These are phyloP conservation scores for Aaosphaeria arxii DNA, from an alignment of 2,329 filamentous ascomycete species.

Conservation along the genomic window DNA sequence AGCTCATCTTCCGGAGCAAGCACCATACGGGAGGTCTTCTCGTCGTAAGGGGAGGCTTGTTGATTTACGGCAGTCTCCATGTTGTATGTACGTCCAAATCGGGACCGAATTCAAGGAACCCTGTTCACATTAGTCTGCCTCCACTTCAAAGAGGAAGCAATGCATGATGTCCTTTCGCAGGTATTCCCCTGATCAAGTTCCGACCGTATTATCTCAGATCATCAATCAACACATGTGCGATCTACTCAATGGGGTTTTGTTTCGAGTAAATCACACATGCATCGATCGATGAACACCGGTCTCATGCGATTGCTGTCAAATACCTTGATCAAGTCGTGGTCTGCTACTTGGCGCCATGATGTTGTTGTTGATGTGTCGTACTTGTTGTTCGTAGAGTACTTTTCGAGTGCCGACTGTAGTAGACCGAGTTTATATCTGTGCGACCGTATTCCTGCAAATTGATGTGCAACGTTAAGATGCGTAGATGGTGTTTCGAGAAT, in stretches of 20 bases:
- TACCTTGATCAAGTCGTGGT: constrained; percentile 36
- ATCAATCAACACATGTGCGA: constrained; percentile 2
- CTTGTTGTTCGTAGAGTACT: no score
- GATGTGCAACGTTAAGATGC: no score
- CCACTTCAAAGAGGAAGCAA: constrained; percentile 21
- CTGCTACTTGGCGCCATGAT: constrained; percentile 32
- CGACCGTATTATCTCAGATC: constrained; percentile 54
- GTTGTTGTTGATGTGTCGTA: constrained; percentile 23
- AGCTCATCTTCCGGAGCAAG: constrained; percentile 22
- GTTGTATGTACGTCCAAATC: no score
- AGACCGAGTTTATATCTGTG: no score
- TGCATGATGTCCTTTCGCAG: constrained; percentile 55
- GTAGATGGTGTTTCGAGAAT: no score
- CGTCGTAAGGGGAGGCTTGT: constrained; percentile 9
- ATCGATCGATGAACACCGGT: constrained; percentile 31
- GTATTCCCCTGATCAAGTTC: constrained; percentile 55
- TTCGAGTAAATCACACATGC: background rate
- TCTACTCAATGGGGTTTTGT: no score
- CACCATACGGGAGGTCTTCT: constrained; percentile 19
- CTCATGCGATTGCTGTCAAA: constrained; percentile 33
- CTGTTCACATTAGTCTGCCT: constrained; percentile 35
- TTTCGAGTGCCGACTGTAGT: no score
- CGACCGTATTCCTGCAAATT: no score
- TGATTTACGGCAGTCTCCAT: background rate
- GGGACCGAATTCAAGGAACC: constrained; percentile 19